phyloP scores from a whole-genome alignment of 768 basidiomycete genomes.

The Termitomyces sp. region DNA sequence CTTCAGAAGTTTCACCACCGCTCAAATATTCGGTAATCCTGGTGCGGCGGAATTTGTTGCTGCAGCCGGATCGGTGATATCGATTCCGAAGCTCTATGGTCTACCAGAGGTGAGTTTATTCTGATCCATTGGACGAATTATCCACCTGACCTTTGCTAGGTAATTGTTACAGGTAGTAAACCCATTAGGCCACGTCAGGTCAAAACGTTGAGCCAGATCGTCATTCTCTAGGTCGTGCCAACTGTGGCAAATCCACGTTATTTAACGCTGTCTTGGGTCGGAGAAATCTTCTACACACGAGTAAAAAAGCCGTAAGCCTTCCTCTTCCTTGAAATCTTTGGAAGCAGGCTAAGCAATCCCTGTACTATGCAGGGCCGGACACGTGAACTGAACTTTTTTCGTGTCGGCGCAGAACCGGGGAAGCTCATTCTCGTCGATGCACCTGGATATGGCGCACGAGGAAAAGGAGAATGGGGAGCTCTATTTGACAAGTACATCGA shows the following conservation, averaged over 20 bases:
- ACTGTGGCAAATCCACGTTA: constrained; percentile 71
- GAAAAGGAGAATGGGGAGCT: constrained; percentile 70
- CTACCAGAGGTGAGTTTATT: constrained; percentile 34
- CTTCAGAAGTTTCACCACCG: constrained; percentile 6
- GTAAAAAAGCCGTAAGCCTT: constrained; percentile 63
- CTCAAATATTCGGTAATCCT: constrained; percentile 23
- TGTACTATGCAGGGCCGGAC: constrained; percentile 56
- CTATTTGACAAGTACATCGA: constrained; percentile 61
- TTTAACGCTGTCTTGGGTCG: constrained; percentile 64
- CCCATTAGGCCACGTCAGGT: neutral
- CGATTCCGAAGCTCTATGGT: constrained; percentile 34
- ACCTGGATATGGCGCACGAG: constrained; percentile 74
- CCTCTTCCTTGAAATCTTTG: neutral
- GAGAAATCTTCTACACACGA: constrained; percentile 50
- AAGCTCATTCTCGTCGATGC: constrained; percentile 69
- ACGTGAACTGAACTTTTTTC: constrained; percentile 63
- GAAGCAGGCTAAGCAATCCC: neutral
- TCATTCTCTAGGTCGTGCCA: constrained; percentile 57
- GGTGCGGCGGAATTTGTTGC: constrained; percentile 32
- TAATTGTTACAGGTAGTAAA: constrained; percentile 36
- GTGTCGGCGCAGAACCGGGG: constrained; percentile 54
- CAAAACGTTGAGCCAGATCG: neutral
- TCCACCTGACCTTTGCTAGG: constrained; percentile 18
- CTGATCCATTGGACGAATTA: neutral
- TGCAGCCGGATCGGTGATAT: constrained; percentile 28